Percentiles rank a stretch among this genome's conserved stretches.
Conservation (phyloP, 768 basidiomycete genomes). For the Mycena latifolia region DNA sequence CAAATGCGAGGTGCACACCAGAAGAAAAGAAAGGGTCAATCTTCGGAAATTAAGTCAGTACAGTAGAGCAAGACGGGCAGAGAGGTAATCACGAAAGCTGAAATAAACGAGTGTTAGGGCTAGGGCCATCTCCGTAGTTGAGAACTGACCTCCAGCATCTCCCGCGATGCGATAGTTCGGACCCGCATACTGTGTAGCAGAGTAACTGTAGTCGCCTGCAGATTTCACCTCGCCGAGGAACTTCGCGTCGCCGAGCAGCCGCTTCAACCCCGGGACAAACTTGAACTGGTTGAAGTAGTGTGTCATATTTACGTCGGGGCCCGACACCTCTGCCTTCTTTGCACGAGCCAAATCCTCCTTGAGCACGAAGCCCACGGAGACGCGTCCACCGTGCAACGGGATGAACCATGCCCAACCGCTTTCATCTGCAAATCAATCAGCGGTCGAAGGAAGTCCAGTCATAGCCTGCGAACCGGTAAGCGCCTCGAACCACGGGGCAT, state of each 20-base stretch:
- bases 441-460: too few species aligned
- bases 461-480: neutral
- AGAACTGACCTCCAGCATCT: constrained; percentile 47
- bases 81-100: too few species aligned
- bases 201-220: constrained; percentile 54
- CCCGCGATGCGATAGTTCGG: constrained; percentile 48
- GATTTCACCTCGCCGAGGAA: constrained; percentile 39
- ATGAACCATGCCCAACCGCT: neutral
- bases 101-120: too few species aligned
- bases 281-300: too few species aligned
- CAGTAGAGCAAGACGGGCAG: too few species aligned
- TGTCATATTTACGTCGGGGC: too few species aligned
- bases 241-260: constrained; percentile 41
- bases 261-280: neutral
- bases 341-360: too few species aligned
- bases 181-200: constrained; percentile 47
- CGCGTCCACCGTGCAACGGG: neutral
- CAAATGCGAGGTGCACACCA: constrained; percentile 22
- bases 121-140: constrained; percentile 13
- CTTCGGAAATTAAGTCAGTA: neutral
- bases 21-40: constrained; percentile 71
- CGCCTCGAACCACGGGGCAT: neutral
- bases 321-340: too few species aligned
- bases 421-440: neutral
- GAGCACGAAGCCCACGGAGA: neutral